A percentile compares a stretch with the other conserved stretches of the same genome.
Evolutionary conservation across 2,329 filamentous ascomycete genomes (phyloP).

Genomic region (Aspergillus neotritici): DNA sequence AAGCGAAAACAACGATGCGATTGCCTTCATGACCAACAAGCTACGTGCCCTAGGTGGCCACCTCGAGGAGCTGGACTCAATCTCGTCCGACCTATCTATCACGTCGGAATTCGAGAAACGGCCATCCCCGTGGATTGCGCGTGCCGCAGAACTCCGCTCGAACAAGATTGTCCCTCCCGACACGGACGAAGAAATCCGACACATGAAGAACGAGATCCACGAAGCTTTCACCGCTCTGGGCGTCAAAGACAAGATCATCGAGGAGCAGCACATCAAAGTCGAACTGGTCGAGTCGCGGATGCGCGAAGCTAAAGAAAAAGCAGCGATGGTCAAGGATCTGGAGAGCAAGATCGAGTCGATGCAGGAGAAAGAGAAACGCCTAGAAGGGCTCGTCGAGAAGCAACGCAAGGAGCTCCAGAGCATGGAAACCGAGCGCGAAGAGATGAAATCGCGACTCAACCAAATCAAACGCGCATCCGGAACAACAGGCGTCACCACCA

Average conservation of each 20-base stretch:
- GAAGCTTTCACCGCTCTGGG: conserved; percentile 68
- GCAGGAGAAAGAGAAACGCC: conserved; percentile 29
- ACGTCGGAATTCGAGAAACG: conserved; percentile 73
- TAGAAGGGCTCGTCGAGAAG: conserved; percentile 28
- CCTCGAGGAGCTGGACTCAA: conserved; percentile 63
- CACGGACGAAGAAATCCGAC: conserved; percentile 75
- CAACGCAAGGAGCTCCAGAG: conserved; percentile 35
- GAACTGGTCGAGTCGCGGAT: conserved; percentile 85
- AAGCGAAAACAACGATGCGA: conserved; percentile 50
- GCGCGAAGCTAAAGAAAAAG: conserved; percentile 74
- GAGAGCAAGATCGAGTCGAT: conserved; percentile 39
- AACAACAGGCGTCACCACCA: conserved; percentile 32
- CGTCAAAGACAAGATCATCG: conserved; percentile 72
- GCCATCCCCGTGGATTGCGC: conserved; percentile 74
- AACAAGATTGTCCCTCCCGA: conserved; percentile 76
- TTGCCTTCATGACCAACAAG: conserved; percentile 62
- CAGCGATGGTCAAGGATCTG: conserved; percentile 46
- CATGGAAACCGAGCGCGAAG: conserved; percentile 37
- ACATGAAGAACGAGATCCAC: conserved; percentile 71
- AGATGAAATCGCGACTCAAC: conserved; percentile 39
- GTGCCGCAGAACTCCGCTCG: conserved; percentile 74
- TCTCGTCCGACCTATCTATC: conserved; percentile 65
- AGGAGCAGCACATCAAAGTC: conserved; percentile 84
- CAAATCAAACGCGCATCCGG: conserved; percentile 38
- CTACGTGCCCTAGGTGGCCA: conserved; percentile 60